Percentiles rank a stretch among this genome's conserved stretches.
These are phyloP conservation scores for Cladosporium cucumerinum DNA, from an alignment of 2,329 filamentous ascomycete species.

Conservation along the genomic window DNA sequence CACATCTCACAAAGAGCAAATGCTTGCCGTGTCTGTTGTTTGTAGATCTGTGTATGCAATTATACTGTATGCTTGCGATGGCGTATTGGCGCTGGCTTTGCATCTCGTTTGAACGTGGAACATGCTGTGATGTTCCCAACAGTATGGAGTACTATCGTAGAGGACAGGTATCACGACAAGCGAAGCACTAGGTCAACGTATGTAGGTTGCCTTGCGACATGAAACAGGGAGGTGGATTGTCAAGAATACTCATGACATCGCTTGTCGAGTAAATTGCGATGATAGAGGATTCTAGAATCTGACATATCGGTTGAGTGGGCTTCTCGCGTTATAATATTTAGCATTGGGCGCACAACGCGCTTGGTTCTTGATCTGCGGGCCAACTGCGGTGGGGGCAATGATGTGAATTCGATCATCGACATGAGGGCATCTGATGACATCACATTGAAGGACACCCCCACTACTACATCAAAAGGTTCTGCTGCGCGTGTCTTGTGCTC, in stretches of 20 bases:
- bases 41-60: neutral
- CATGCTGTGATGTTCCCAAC: neutral
- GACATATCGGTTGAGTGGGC: conserved; percentile 8
- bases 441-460: conserved; percentile 2
- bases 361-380: neutral
- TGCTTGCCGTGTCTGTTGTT: too few species aligned
- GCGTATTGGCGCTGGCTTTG: neutral
- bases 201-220: too few species aligned
- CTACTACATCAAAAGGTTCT: conserved; percentile 14
- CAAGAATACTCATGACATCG: neutral
- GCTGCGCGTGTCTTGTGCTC: conserved; percentile 6
- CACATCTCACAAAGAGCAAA: neutral
- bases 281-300: conserved; percentile 13
- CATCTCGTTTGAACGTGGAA: neutral
- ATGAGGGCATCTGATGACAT: conserved; percentile 7
- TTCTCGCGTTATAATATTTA: conserved; percentile 1
- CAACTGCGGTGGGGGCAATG: conserved; percentile 7
- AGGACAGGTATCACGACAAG: neutral
- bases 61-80: neutral
- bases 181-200: neutral
- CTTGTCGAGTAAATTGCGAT: neutral
- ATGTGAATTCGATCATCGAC: conserved; percentile 13
- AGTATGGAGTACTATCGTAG: too few species aligned
- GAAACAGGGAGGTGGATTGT: neutral
- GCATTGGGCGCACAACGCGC: conserved; percentile 10